These are phyloP conservation scores for Penicillium sp. DNA, from an alignment of 2,329 filamentous ascomycete species.

Conservation along the genomic window DNA sequence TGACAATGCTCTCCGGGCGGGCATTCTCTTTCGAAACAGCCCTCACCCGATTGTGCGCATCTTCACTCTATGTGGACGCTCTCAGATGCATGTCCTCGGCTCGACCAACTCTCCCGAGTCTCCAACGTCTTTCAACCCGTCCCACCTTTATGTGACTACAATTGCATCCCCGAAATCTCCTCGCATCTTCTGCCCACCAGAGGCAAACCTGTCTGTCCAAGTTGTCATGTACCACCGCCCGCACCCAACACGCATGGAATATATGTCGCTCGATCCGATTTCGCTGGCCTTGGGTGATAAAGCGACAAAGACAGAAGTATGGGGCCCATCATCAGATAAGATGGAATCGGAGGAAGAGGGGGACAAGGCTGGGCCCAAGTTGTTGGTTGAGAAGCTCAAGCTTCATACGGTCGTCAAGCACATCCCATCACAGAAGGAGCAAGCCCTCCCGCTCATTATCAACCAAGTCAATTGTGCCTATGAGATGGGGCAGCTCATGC, in stretches of 20 bases:
- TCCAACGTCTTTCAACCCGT: constrained; percentile 59
- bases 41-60: constrained; percentile 77
- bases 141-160: constrained; percentile 65
- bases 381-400: constrained; percentile 80
- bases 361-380: constrained; percentile 62
- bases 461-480: constrained; percentile 96
- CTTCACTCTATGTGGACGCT: constrained; percentile 78
- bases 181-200: constrained; percentile 65
- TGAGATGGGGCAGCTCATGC: constrained; percentile 80
- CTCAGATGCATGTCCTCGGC: constrained; percentile 81
- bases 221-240: constrained; percentile 87
- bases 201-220: constrained; percentile 72
- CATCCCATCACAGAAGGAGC: constrained; percentile 76
- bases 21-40: constrained; percentile 78
- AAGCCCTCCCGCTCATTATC: constrained; percentile 74
- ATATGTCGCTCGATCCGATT: constrained; percentile 87
- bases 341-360: constrained; percentile 72
- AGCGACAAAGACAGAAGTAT: constrained; percentile 39
- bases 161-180: constrained; percentile 58
- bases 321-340: constrained; percentile 47
- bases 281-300: constrained; percentile 81
- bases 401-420: constrained; percentile 81
- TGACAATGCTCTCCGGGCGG: constrained; percentile 80
- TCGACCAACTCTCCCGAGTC: constrained; percentile 65
- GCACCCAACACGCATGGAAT: constrained; percentile 86